A percentile compares a stretch with the other conserved stretches of the same genome.
Evolutionary conservation across 805 yeast genomes (phyloP).

Genomic region (Metschnikowia koreensis): DNA sequence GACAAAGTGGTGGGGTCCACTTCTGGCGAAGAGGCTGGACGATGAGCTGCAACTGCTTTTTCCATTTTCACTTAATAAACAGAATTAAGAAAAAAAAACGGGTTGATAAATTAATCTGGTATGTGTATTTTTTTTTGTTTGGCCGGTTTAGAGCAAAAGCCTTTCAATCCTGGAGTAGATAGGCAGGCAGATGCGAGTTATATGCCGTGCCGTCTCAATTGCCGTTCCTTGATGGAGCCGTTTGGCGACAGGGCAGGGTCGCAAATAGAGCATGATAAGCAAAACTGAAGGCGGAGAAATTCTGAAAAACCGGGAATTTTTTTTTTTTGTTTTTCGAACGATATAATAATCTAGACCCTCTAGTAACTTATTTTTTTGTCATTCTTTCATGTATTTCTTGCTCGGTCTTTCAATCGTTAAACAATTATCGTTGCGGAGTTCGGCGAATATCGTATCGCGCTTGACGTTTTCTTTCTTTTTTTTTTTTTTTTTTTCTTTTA

Average conservation of each 20-base stretch:
- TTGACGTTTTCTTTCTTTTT: neutral
- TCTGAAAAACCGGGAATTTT: neutral
- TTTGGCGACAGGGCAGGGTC: constrained; percentile 2
- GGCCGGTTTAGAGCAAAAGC: neutral
- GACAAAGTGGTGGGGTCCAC: constrained; percentile 77
- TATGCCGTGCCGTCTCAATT: constrained; percentile 6
- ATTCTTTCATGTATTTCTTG: neutral
- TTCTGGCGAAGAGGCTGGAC: constrained; percentile 19
- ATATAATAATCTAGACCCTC: too few species aligned
- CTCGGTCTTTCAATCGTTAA: neutral
- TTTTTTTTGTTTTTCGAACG: too few species aligned
- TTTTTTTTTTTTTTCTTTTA: too few species aligned
- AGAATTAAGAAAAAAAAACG: neutral
- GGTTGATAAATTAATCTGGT: too few species aligned
- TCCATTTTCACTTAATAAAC: constrained; percentile 3
- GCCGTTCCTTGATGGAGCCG: constrained; percentile 9
- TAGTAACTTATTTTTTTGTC: neutral
- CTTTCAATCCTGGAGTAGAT: neutral
- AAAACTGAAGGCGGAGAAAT: neutral
- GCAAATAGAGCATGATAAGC: neutral
- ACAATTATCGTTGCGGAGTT: neutral
- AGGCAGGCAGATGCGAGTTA: neutral
- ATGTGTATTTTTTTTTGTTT: neutral
- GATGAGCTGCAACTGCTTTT: constrained; percentile 12
- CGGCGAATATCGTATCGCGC: neutral